Conservation (phyloP, 1,139 yeast genomes). For the Yamadazyma pseudoaaseri region DNA sequence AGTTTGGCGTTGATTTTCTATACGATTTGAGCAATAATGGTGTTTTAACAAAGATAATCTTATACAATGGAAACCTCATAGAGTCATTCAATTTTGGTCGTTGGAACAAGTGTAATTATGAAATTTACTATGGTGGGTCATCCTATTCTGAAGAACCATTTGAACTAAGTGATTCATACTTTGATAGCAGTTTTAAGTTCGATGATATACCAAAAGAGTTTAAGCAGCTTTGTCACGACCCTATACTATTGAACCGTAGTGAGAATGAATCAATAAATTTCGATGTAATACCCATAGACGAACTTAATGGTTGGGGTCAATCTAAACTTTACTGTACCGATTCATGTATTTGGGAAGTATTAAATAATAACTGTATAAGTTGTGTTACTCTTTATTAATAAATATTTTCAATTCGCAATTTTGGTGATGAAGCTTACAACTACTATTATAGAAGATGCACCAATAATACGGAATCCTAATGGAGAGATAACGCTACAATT, state of each 20-base stretch:
- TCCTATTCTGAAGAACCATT: conserved; percentile 9
- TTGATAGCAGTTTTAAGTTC: conserved; percentile 34
- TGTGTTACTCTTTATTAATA: conserved; percentile 13
- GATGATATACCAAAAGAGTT: conserved; percentile 26
- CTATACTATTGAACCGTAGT: conserved; percentile 48
- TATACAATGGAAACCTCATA: conserved; percentile 52
- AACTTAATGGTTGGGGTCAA: conserved; percentile 49
- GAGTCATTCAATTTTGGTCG: conserved; percentile 49
- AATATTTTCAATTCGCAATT: not conserved
- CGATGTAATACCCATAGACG: conserved; percentile 26
- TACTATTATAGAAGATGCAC: conserved; percentile 30
- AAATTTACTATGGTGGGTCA: conserved; percentile 17
- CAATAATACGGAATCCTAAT: conserved; percentile 35
- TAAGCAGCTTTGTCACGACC: conserved; percentile 20
- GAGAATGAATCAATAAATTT: conserved; percentile 47
- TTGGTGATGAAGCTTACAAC: conserved; percentile 38
- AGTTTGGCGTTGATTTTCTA: conserved; percentile 52
- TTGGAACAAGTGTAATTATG: conserved; percentile 50
- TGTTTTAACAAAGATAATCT: conserved; percentile 25
- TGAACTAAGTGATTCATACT: conserved; percentile 12
- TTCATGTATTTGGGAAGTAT: conserved; percentile 53
- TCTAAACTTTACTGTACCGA: conserved; percentile 47
- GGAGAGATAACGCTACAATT: conserved; percentile 35
- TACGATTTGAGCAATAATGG: conserved; percentile 40
- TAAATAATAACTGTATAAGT: conserved; percentile 24